Evolutionary conservation across 148 eudicot species (phyloP), one percentile per base, ranked within the genome.

Genomic region (Silene uniflora): DNA sequence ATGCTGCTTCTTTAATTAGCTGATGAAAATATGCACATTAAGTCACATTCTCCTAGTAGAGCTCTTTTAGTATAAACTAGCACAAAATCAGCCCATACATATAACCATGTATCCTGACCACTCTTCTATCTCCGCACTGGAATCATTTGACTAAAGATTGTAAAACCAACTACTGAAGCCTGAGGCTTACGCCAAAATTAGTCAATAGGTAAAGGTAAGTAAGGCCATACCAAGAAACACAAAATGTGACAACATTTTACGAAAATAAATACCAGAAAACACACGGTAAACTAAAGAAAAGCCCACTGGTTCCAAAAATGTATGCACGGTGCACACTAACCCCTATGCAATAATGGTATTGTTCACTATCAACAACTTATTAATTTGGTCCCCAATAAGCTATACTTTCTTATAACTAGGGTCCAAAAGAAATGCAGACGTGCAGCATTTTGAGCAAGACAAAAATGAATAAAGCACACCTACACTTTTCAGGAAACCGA

Each of bases 391-490:
- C 27, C 19, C 44, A 58, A 66, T 39, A 76, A 76, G 73, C 73
- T 62, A 21, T 39, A 14, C 10, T 5, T 27, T 7, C 44, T n/a
- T 18, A 29, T 35, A 54, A 54, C 59, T 55, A 21, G 23, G 13
- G n/a, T 14, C 54, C 21, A 2, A 23, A 39, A 73, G 61, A 25
- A 79, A 67, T 69, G 49, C 29, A 62, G 72, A 25, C 27, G 19
- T 35, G 7, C 7, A 24, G 54, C 11, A 60, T 65, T 27, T 55
- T 27, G 18, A 61, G 62, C 39, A 58, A 22, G 52, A 8, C 60
- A 21, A 74, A 69, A 7, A 74, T 6, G 14, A 74, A 62, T 60
- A 68, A 27, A 73, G 7, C 27, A 72, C 64, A 19, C 29, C 70
- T 10, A 32, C 6, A 21, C 25, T 7, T 11, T 8, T 49, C 47